Conservation (phyloP, 1,284 basidiomycete genomes). For the Pascua sp. region DNA sequence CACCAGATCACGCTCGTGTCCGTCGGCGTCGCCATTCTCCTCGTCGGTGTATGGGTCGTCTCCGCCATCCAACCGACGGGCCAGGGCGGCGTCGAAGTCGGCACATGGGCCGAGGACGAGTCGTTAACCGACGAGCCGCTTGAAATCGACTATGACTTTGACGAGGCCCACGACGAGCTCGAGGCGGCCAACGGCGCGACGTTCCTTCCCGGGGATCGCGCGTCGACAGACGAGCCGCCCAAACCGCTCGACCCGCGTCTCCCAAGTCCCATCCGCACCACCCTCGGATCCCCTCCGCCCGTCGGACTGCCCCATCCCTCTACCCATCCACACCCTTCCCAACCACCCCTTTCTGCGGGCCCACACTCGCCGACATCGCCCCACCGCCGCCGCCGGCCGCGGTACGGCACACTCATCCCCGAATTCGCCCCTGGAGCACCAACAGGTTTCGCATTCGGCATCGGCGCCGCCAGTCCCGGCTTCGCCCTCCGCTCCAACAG, state of each 20-base stretch:
- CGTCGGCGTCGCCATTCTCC: constrained; percentile 72
- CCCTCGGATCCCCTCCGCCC: too few relatives aligned
- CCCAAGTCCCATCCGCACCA: too few relatives aligned
- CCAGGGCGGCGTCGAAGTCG: constrained; percentile 47
- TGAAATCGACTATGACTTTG: constrained; percentile 28
- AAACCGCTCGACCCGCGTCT: too few relatives aligned
- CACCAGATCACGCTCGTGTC: constrained; percentile 70
- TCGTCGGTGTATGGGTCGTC: constrained; percentile 87
- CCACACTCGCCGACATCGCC: constrained; percentile 27
- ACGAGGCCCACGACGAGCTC: constrained; percentile 21
- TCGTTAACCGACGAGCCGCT: not conserved
- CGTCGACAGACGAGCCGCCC: constrained; percentile 2
- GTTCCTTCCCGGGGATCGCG: constrained; percentile 17
- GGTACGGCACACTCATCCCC: constrained; percentile 47
- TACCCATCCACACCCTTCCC: too few relatives aligned
- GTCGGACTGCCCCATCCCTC: not conserved
- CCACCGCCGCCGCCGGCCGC: constrained; percentile 16
- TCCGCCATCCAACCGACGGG: constrained; percentile 48
- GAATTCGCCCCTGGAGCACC: constrained; percentile 39
- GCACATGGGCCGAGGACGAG: constrained; percentile 49
- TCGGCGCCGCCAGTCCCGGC: constrained; percentile 49
- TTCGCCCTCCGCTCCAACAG: constrained; percentile 43
- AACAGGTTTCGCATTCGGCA: constrained; percentile 47
- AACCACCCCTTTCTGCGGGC: too few relatives aligned
- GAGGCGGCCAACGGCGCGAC: constrained; percentile 25